Evolutionary conservation across 2,329 filamentous ascomycete species (phyloP).

Genomic region (Neopestalotiopsis rosae): DNA sequence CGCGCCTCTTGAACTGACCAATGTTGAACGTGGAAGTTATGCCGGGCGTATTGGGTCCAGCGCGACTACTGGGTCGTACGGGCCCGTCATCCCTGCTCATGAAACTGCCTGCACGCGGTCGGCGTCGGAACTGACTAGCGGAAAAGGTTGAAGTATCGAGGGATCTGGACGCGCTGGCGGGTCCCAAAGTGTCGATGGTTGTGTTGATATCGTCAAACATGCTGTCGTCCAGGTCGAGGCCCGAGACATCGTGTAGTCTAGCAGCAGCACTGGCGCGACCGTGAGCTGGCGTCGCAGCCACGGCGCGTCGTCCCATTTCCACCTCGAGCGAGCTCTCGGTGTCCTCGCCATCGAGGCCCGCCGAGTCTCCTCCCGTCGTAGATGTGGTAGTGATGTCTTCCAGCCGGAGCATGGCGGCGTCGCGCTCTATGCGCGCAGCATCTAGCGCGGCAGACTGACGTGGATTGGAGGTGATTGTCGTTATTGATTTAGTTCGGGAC

Average conservation of each 20-base stretch:
- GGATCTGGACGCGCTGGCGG: slow-evolving; percentile 35
- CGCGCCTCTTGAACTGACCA: slow-evolving; percentile 61
- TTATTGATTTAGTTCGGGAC: neutral
- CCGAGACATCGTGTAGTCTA: slow-evolving; percentile 34
- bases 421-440: slow-evolving; percentile 32
- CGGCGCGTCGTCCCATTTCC: slow-evolving; percentile 21
- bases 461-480: slow-evolving; percentile 16
- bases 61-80: slow-evolving; percentile 38
- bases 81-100: slow-evolving; percentile 37
- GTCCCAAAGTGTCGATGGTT: slow-evolving; percentile 33
- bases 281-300: slow-evolving; percentile 32
- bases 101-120: slow-evolving; percentile 39
- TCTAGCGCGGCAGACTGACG: slow-evolving; percentile 30
- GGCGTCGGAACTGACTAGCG: slow-evolving; percentile 35
- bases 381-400: slow-evolving; percentile 38
- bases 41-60: slow-evolving; percentile 37
- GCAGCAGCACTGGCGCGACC: slow-evolving; percentile 15
- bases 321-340: slow-evolving; percentile 30
- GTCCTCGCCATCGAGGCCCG: slow-evolving; percentile 20
- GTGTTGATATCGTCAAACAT: slow-evolving; percentile 40
- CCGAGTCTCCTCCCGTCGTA: slow-evolving; percentile 22
- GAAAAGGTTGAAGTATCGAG: slow-evolving; percentile 37
- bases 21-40: slow-evolving; percentile 52
- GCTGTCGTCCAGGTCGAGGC: slow-evolving; percentile 38
- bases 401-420: slow-evolving; percentile 36